Conservation (phyloP, 495 filamentous ascomycete species). For the Neurospora sublineolata region DNA sequence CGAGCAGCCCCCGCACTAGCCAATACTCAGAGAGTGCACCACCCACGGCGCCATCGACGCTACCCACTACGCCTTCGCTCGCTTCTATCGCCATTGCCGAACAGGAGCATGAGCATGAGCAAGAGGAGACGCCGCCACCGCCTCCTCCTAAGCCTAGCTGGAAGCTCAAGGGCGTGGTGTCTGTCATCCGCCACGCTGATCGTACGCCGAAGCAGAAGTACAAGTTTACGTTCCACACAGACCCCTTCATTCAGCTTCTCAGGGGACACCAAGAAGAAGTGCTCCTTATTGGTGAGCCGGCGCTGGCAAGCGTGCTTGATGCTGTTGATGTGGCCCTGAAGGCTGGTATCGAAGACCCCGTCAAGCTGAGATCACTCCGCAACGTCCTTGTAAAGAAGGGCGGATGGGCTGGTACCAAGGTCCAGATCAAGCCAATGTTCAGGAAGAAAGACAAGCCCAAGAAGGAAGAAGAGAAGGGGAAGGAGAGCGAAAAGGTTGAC, state of each 20-base stretch:
- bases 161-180: constrained; percentile 98
- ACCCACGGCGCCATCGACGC: constrained; percentile 31
- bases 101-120: constrained; percentile 8
- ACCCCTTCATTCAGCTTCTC: constrained; percentile 87
- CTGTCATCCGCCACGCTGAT: constrained; percentile 90
- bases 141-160: constrained; percentile 90
- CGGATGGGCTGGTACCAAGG: constrained; percentile 88
- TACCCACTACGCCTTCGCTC: constrained; percentile 29
- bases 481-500: constrained; percentile 20
- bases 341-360: constrained; percentile 68
- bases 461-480: constrained; percentile 27
- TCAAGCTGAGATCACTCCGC: constrained; percentile 71
- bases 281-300: constrained; percentile 80
- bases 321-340: constrained; percentile 71
- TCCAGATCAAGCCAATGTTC: constrained; percentile 99
- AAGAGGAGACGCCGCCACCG: constrained; percentile 44
- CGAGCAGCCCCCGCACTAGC: constrained; percentile 22
- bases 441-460: constrained; percentile 55
- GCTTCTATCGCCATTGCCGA: background rate
- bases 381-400: constrained; percentile 86
- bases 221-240: constrained; percentile 96
- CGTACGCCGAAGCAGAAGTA: constrained; percentile 98
- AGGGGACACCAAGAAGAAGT: constrained; percentile 95
- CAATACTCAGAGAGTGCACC: constrained; percentile 26
- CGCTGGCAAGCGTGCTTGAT: constrained; percentile 75